Conservation (phyloP, 345 rosid species). For the Citropsis articulata region DNA sequence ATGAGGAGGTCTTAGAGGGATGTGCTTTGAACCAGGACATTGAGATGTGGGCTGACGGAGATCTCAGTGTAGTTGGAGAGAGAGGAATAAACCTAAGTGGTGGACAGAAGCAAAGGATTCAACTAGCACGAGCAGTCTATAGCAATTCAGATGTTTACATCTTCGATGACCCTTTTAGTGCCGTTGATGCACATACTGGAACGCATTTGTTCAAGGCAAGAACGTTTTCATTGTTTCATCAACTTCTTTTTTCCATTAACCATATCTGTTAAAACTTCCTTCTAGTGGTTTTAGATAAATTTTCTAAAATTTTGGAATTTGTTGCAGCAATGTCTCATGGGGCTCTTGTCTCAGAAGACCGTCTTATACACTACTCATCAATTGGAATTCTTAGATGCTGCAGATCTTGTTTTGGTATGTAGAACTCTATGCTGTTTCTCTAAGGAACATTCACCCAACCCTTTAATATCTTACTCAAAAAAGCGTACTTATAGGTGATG, state of each 20-base stretch:
- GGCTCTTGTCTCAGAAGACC: constrained; percentile 50
- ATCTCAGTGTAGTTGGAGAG: constrained; percentile 70
- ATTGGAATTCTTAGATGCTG: constrained; percentile 54
- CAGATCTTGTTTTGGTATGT: constrained; percentile 62
- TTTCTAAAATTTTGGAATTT: not conserved
- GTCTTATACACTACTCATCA: constrained; percentile 68
- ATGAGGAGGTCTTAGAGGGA: constrained; percentile 49
- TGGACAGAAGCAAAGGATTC: constrained; percentile 84
- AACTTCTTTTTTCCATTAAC: not conserved
- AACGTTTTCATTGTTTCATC: not conserved
- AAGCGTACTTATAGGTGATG: constrained; percentile 42
- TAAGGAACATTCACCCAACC: not conserved
- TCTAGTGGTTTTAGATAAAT: not conserved
- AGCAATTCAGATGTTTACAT: constrained; percentile 64
- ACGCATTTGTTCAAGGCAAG: constrained; percentile 66
- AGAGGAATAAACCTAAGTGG: constrained; percentile 88
- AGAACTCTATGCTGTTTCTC: not conserved
- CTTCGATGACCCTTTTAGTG: constrained; percentile 77
- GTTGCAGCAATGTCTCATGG: constrained; percentile 57
- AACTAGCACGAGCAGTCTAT: constrained; percentile 73
- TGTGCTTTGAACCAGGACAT: constrained; percentile 64
- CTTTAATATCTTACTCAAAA: constrained; percentile 3
- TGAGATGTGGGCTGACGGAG: constrained; percentile 50
- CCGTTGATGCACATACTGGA: constrained; percentile 79
- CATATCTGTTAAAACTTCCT: not conserved